phyloP scores from a whole-genome alignment of 306 rosid genomes.

The Mimosa bimucronata region DNA sequence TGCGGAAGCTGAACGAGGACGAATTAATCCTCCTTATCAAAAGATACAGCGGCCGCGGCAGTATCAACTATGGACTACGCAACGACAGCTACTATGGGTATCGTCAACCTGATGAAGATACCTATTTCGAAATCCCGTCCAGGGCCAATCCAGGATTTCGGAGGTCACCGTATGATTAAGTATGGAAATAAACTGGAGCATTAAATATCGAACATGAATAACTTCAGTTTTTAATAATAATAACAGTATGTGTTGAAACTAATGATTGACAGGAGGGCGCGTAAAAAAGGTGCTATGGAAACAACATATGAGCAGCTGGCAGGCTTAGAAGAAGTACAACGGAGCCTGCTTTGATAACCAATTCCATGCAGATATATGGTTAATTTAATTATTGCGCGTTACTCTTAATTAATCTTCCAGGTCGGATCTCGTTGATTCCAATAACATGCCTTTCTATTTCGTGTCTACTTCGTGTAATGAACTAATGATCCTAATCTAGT shows the following conservation, averaged over 20 bases:
- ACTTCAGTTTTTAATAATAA: conserved; percentile 11
- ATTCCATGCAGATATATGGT: neutral
- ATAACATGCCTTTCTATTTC: neutral
- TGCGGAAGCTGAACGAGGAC: too few species aligned
- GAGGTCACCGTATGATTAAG: too few species aligned
- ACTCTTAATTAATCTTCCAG: neutral
- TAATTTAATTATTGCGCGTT: neutral
- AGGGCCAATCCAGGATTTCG: too few species aligned
- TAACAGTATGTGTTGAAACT: neutral
- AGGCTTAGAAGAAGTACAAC: conserved; percentile 27
- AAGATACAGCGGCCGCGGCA: too few species aligned
- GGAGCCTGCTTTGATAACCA: conserved; percentile 22
- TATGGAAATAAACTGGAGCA: conserved; percentile 23
- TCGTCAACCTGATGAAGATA: too few species aligned
- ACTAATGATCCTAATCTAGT: neutral
- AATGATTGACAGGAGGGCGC: conserved; percentile 19
- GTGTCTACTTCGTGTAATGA: neutral
- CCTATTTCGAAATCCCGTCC: too few species aligned
- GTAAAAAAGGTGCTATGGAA: conserved; percentile 27
- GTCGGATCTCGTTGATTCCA: neutral
- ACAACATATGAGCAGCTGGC: conserved; percentile 18
- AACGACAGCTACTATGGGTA: too few species aligned
- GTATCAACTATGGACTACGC: too few species aligned
- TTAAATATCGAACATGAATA: neutral
- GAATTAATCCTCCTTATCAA: too few species aligned